Conservation (phyloP, 306 rosid species). For the Elaeagnus macrophylla region DNA sequence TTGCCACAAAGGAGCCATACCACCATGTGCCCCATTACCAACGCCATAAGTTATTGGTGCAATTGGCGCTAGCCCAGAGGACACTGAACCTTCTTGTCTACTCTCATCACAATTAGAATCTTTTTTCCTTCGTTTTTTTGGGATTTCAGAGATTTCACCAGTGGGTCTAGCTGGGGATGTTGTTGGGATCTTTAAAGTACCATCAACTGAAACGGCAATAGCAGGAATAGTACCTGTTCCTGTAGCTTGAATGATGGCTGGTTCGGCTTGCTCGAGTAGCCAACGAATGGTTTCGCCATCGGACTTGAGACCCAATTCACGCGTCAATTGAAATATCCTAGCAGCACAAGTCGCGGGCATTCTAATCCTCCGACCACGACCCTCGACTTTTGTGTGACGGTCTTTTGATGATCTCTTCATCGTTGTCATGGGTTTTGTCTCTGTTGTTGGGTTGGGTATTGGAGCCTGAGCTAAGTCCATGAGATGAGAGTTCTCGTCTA, state of each 20-base stretch:
- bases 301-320: slow-evolving; percentile 75
- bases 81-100: slow-evolving; percentile 16
- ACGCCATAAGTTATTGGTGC: slow-evolving; percentile 26
- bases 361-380: slow-evolving; percentile 79
- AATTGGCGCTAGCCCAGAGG: slow-evolving; percentile 64
- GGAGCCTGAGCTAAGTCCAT: slow-evolving; percentile 25
- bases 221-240: slow-evolving; percentile 83
- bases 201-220: slow-evolving; percentile 71
- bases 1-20: slow-evolving; percentile 53
- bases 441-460: slow-evolving; percentile 3
- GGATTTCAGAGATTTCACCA: slow-evolving; percentile 30
- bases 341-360: slow-evolving; percentile 86
- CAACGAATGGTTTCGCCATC: slow-evolving; percentile 89
- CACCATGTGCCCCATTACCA: slow-evolving; percentile 18
- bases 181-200: slow-evolving; percentile 70
- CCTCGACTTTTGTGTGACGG: slow-evolving; percentile 89
- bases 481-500: slow-evolving; percentile 25
- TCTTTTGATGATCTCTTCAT: slow-evolving; percentile 48
- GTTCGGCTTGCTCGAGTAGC: slow-evolving; percentile 69
- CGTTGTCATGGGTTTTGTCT: slow-evolving; percentile 1
- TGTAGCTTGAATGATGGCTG: slow-evolving; percentile 66
- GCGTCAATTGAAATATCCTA: slow-evolving; percentile 68
- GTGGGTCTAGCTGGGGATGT: slow-evolving; percentile 50
- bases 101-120: slow-evolving; percentile 17
- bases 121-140: slow-evolving; percentile 38